Evolutionary conservation across 306 rosid species (phyloP).

Genomic region (Acacia crassicarpa): DNA sequence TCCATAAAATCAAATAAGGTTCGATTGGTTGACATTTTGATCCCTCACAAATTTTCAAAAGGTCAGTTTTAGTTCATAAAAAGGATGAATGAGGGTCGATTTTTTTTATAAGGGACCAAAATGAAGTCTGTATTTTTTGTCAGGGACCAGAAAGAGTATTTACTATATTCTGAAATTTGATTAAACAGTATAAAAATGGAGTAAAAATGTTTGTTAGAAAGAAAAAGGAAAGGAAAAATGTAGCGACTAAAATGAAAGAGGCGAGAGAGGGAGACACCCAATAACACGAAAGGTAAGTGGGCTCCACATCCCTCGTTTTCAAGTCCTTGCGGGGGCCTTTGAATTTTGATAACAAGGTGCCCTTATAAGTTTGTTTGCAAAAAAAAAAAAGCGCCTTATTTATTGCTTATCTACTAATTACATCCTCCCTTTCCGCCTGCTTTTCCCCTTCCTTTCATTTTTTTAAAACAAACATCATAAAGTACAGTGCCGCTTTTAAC

Average conservation of each 20-base stretch:
- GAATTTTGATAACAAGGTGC: conserved; percentile 5
- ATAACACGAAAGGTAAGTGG: background rate
- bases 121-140: too few species aligned
- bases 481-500: background rate
- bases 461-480: background rate
- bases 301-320: background rate
- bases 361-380: conserved; percentile 1
- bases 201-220: background rate
- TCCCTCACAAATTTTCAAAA: too few species aligned
- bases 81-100: too few species aligned
- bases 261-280: background rate
- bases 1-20: too few species aligned
- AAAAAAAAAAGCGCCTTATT: background rate
- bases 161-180: too few species aligned
- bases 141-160: too few species aligned
- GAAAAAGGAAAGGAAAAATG: background rate
- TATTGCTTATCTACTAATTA: background rate
- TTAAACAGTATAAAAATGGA: too few species aligned
- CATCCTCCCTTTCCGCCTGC: background rate
- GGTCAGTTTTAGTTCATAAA: too few species aligned
- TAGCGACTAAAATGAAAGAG: too few species aligned
- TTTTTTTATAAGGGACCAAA: too few species aligned
- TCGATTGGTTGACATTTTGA: too few species aligned
- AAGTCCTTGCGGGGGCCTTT: background rate
- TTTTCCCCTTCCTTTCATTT: background rate